Evolutionary conservation across 768 basidiomycete genomes (phyloP).

Genomic region (Suillus spraguei): DNA sequence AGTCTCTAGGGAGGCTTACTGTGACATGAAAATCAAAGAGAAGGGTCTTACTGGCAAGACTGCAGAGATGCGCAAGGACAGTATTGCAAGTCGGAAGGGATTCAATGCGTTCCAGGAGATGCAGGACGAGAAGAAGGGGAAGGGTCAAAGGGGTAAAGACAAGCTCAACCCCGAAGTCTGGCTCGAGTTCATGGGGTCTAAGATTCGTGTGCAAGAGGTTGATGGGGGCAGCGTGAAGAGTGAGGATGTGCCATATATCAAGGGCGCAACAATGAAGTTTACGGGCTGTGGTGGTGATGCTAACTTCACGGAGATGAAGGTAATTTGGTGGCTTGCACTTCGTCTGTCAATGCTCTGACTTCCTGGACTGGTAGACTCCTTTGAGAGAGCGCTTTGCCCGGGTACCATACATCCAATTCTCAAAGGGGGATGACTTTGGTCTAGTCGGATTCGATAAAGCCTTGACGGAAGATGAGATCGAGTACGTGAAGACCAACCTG

Average conservation of each 20-base stretch:
- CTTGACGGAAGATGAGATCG: constrained; percentile 71
- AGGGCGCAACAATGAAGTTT: constrained; percentile 51
- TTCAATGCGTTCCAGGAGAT: constrained; percentile 85
- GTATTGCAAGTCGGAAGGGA: constrained; percentile 51
- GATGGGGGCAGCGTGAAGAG: constrained; percentile 45
- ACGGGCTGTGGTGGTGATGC: constrained; percentile 57
- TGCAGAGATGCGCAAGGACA: constrained; percentile 59
- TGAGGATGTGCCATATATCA: constrained; percentile 45
- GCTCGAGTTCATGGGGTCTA: constrained; percentile 75
- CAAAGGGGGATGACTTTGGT: constrained; percentile 47
- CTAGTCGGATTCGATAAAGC: constrained; percentile 62
- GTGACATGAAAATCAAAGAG: constrained; percentile 95
- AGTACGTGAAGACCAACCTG: constrained; percentile 65
- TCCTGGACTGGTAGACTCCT: constrained; percentile 35
- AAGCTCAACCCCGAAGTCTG: constrained; percentile 60
- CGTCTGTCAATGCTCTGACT: constrained; percentile 8
- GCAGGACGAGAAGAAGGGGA: constrained; percentile 41
- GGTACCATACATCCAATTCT: constrained; percentile 50
- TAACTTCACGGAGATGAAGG: constrained; percentile 65
- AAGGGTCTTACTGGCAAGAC: constrained; percentile 83
- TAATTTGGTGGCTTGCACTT: constrained; percentile 15
- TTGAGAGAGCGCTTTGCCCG: constrained; percentile 50
- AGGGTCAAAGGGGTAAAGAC: constrained; percentile 33
- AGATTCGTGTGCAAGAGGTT: constrained; percentile 64
- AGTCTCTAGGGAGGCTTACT: constrained; percentile 72